These are phyloP conservation scores for Cladophialophora yegresii DNA, from an alignment of 2,329 filamentous ascomycete species.

Conservation along the genomic window DNA sequence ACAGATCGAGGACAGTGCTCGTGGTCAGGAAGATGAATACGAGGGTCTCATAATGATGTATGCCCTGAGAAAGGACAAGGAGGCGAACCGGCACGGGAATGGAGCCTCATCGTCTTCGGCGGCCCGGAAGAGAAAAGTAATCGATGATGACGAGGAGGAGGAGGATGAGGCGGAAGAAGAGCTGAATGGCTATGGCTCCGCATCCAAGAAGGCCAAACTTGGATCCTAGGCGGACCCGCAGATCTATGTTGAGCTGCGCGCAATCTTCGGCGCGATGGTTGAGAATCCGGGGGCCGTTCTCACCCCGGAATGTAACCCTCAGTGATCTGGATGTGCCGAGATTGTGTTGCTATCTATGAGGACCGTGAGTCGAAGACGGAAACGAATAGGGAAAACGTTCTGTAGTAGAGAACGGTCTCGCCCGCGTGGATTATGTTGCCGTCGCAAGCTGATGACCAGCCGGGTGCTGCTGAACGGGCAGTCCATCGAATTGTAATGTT, in stretches of 20 bases:
- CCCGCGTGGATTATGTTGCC: neutral
- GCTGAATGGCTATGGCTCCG: conserved; percentile 19
- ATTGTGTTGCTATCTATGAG: neutral
- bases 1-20: conserved; percentile 61
- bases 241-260: neutral
- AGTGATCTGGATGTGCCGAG: neutral
- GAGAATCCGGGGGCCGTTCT: neutral
- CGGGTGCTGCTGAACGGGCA: neutral
- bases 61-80: conserved; percentile 40
- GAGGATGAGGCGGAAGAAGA: conserved; percentile 33
- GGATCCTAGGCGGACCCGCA: neutral
- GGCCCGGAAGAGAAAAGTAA: conserved; percentile 37
- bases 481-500: conserved; percentile 14
- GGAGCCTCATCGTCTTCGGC: conserved; percentile 34
- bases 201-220: conserved; percentile 27
- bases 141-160: conserved; percentile 37
- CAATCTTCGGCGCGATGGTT: neutral
- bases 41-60: conserved; percentile 54
- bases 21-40: conserved; percentile 61
- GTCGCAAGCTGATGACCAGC: neutral
- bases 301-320: neutral
- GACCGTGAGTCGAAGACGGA: neutral
- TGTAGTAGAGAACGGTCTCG: neutral
- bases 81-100: conserved; percentile 35
- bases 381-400: neutral